Evolutionary conservation across 2,329 filamentous ascomycete genomes (phyloP).

Genomic region (Pseudogymnoascus verrucosus): DNA sequence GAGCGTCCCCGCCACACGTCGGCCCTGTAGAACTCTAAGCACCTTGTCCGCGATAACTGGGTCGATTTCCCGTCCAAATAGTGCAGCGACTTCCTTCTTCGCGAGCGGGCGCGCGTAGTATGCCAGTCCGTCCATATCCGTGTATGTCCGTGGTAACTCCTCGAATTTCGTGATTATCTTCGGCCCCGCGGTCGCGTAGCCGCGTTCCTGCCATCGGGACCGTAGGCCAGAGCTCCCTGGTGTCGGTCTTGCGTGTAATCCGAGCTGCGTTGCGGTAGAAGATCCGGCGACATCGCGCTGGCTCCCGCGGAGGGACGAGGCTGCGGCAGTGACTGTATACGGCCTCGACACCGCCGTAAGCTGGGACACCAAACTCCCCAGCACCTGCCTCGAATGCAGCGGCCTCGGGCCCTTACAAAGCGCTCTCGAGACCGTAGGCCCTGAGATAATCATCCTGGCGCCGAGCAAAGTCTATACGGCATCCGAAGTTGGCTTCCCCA

Average conservation of each 20-base stretch:
- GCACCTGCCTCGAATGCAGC: background rate
- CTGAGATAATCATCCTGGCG: background rate
- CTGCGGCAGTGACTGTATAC: background rate
- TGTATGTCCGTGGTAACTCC: conserved; percentile 49
- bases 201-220: conserved; percentile 1
- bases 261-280: background rate
- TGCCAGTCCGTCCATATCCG: conserved; percentile 45
- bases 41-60: conserved; percentile 42
- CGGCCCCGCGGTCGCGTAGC: background rate
- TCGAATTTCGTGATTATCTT: conserved; percentile 33
- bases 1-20: conserved; percentile 55
- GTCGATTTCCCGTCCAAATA: conserved; percentile 45
- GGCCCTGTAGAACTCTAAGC: conserved; percentile 52
- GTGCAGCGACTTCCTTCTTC: conserved; percentile 35
- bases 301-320: background rate
- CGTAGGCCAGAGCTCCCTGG: background rate
- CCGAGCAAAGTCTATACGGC: too few relatives aligned
- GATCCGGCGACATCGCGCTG: background rate
- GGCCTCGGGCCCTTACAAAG: background rate
- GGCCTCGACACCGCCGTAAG: background rate
- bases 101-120: conserved; percentile 45
- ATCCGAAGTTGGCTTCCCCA: background rate
- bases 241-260: background rate
- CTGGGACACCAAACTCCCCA: background rate
- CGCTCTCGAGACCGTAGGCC: background rate